Percentiles rank a stretch among this genome's conserved stretches.
These are phyloP conservation scores for Xylaria sp. DNA, from an alignment of 495 filamentous ascomycete species.

Conservation along the genomic window DNA sequence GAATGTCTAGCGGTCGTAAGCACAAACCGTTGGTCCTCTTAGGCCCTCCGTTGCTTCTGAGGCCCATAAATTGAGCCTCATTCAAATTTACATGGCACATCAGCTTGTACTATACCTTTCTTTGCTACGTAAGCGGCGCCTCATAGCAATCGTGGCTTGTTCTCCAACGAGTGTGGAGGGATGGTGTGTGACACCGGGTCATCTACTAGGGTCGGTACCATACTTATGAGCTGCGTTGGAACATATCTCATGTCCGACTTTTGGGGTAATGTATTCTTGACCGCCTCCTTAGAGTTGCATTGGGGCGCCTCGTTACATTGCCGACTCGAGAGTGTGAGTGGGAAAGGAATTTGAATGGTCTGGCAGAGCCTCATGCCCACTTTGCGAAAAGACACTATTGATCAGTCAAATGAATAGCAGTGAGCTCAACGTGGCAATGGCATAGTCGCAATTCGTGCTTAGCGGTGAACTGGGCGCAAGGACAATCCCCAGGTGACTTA, in stretches of 20 bases:
- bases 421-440: slow-evolving; percentile 6
- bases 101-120: neutral
- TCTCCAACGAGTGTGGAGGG: neutral
- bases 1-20: no score
- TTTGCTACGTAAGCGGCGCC: slow-evolving; percentile 4
- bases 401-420: slow-evolving; percentile 2
- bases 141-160: neutral
- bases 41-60: neutral
- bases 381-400: neutral
- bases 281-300: slow-evolving; percentile 24
- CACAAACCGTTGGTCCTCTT: neutral
- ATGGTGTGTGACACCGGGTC: slow-evolving; percentile 8
- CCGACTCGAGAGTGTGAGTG: neutral
- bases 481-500: neutral
- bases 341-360: neutral
- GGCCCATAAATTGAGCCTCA: no score
- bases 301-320: slow-evolving; percentile 17
- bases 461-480: neutral
- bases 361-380: slow-evolving; percentile 20
- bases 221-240: slow-evolving; percentile 3
- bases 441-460: neutral
- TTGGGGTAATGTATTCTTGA: slow-evolving; percentile 28
- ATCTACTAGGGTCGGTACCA: slow-evolving; percentile 13
- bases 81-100: no score
- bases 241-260: slow-evolving; percentile 15